phyloP scores from a whole-genome alignment of 2,329 filamentous ascomycete genomes.

The Fusarium robinianum region DNA sequence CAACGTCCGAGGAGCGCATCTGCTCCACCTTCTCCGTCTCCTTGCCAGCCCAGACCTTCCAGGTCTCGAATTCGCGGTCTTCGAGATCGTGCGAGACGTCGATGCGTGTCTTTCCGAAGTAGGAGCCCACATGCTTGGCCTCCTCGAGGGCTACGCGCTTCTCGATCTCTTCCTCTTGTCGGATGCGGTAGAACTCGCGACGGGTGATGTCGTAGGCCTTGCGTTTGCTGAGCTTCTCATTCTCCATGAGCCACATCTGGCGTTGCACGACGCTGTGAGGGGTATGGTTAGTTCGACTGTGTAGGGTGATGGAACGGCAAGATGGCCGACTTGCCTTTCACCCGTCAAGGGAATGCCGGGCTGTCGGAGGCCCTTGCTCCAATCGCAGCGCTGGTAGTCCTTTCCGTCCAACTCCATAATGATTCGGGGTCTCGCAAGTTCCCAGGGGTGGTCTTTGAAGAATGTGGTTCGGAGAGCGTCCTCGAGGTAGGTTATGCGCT shows the following conservation, averaged over 20 bases:
- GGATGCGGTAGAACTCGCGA: conserved; percentile 85
- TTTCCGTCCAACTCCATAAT: conserved; percentile 85
- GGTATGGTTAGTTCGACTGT: conserved; percentile 25
- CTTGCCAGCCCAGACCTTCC: conserved; percentile 77
- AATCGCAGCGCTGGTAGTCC: conserved; percentile 76
- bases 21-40: conserved; percentile 50
- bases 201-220: conserved; percentile 85
- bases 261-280: conserved; percentile 88
- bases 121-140: conserved; percentile 80
- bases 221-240: conserved; percentile 61
- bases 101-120: conserved; percentile 78
- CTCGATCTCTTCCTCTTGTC: conserved; percentile 82
- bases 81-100: conserved; percentile 84
- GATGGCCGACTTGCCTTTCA: conserved; percentile 43
- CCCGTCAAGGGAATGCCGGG: conserved; percentile 77
- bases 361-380: conserved; percentile 76
- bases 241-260: conserved; percentile 82
- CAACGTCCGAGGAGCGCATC: conserved; percentile 48
- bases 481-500: conserved; percentile 78
- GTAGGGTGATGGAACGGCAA: no score
- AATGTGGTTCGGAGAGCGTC: conserved; percentile 80
- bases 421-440: conserved; percentile 84
- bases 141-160: conserved; percentile 85
- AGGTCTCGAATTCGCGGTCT: conserved; percentile 76
- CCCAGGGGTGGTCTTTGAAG: conserved; percentile 96